phyloP scores from a whole-genome alignment of 441 rosid genomes.

The Pelargonium cotyledonis region DNA sequence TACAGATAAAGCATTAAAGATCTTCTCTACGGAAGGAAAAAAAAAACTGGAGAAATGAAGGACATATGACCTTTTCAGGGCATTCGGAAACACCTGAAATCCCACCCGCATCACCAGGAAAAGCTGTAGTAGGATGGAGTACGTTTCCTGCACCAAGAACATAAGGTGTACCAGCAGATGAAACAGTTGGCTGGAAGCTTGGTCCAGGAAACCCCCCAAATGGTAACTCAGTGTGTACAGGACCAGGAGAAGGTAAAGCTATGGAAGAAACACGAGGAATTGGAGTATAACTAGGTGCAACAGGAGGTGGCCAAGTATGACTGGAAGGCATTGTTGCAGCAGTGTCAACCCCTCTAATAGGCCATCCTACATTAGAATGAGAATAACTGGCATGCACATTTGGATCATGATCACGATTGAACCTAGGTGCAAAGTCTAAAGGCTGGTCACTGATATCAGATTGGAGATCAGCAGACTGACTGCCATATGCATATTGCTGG shows the following conservation, averaged over 20 bases:
- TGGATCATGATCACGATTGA: conserved; percentile 41
- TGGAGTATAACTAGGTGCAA: conserved; percentile 54
- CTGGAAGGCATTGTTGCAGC: conserved; percentile 30
- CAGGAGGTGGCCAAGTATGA: conserved; percentile 58
- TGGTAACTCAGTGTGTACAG: conserved; percentile 57
- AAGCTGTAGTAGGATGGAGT: conserved; percentile 54
- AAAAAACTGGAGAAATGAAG: conserved; percentile 16
- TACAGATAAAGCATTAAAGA: too few relatives aligned
- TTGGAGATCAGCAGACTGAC: conserved; percentile 45
- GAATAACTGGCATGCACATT: conserved; percentile 44
- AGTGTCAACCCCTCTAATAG: conserved; percentile 33
- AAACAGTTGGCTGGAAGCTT: conserved; percentile 50
- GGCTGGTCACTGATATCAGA: conserved; percentile 58
- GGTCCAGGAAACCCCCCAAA: conserved; percentile 69
- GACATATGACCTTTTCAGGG: conserved; percentile 62
- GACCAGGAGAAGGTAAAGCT: conserved; percentile 41
- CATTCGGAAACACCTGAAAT: conserved; percentile 55
- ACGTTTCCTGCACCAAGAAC: conserved; percentile 48
- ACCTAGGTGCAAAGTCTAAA: conserved; percentile 58
- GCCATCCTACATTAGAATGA: conserved; percentile 36
- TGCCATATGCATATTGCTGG: conserved; percentile 50
- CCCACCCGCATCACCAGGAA: conserved; percentile 65
- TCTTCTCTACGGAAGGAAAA: not conserved
- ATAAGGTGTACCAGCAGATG: conserved; percentile 30
- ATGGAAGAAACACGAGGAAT: conserved; percentile 52